Evolutionary conservation across 169 alveolate genomes (phyloP), one percentile per base, ranked within the genome.

Genomic region (Eimeria zaria): DNA sequence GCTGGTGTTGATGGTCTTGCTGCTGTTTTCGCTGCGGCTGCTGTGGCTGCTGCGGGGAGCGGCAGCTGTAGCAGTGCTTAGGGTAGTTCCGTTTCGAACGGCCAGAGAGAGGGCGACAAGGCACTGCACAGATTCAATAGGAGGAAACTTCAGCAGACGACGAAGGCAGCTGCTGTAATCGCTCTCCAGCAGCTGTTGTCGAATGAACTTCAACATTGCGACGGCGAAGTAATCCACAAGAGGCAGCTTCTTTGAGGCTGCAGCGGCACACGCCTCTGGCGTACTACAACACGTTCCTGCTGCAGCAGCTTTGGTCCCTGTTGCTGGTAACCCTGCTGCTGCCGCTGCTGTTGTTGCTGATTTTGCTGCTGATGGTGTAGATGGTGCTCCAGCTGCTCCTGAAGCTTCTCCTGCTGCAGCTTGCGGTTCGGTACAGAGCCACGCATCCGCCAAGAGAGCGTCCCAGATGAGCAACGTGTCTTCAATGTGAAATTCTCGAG

Each of bases 391-490:
- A 4, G 95, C 60, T 46, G 95, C n/a, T 20, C 24, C 95, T 14
- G 76, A 18, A 2, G 87, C 44, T 7, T 33, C 53, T 60, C 24
- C 46, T n/a, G 95, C 39, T 51, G 73, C 8, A 7, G 85, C 78
- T 18, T 41, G n/a, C 18, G 30, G 88, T 80, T 36, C 95, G 76
- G 48, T 80, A 89, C 88, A 80, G 62, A 91, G 96, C 92, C 96
- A 91, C 22, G 95, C 89, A n/a, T 87, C 97, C 46, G 98, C 97
- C 51, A 98, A 97, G 41, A 98, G 89, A 36, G 97, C 97, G 97
- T 98, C 99, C 99, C 99, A 98, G 33, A 98, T 90, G 41, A 69
- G 94, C 48, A 98, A 94, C 24, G 98, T 97, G 67, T 98, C 98
- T 30, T 97, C 91, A 74, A 97, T 74, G 78, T 98, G 98, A 81